Base-by-base conservation (phyloP, 805 yeast genomes). In the Priceomyces haplophilus region DNA sequence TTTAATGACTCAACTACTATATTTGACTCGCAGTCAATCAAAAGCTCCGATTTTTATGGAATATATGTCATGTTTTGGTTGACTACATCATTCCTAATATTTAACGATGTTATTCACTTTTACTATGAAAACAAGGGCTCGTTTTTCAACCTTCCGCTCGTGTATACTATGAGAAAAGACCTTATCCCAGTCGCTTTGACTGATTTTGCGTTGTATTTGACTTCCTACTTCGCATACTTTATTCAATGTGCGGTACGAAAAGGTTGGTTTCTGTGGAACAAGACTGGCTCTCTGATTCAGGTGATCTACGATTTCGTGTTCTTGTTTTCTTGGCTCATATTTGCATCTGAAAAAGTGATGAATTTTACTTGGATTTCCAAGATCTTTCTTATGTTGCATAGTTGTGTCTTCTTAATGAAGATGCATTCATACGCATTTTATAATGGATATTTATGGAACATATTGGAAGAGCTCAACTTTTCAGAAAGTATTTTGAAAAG, bases 361-460 rank as follows among this genome's bases (percentile, higher is more conserved):
- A 67, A 73, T 32, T 85, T 76, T 54, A 88, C 95, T 10, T 93
- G 99, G 99, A 85, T 90, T 38, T 96, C 88, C 1, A 82, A 82
- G 56, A 90, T 90, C 34, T 93, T 88, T 55, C 65, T 93, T 48
- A 77, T 88, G 46, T 68, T 93, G 40, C 99, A 93, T 59, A 79
- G 89, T 8, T 69, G 88, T 38, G 98, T 93, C 1, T 69, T 89
- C 50, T 59, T 95, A 52, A 93, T 93, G 99, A 93, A 93, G 60
- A 84, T 85, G 80, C 98, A 93, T 61, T 89, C 98, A 1, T 93
- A 83, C 59, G 88, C 88, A 1, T 89, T 86, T 56, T 93, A 82
- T 67, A 90, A 90, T 57, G 99, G 98, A 0, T 88, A 91, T 59
- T 66, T 93, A 45, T 87, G 95, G 89, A 65, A 61, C 25, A 78